Conservation (phyloP, 1,284 basidiomycete species). For the Taiwanofungus camphoratus region DNA sequence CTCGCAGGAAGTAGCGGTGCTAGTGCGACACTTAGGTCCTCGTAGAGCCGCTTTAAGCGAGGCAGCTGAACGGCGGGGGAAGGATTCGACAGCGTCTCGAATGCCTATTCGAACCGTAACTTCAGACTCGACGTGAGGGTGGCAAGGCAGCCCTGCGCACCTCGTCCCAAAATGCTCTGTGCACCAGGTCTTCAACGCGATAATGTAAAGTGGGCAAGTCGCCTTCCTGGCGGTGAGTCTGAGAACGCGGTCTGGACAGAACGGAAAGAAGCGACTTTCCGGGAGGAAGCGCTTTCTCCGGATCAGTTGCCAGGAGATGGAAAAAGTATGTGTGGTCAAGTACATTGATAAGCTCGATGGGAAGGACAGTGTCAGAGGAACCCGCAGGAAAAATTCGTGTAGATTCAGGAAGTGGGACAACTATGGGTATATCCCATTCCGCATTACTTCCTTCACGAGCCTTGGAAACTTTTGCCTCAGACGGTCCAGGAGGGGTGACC, state of each 20-base stretch:
- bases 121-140: neutral
- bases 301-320: constrained; percentile 55
- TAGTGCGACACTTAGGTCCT: constrained; percentile 46
- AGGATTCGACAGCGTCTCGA: constrained; percentile 37
- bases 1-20: constrained; percentile 46
- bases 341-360: constrained; percentile 45
- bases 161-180: constrained; percentile 69
- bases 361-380: constrained; percentile 31
- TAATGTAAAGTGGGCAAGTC: constrained; percentile 34
- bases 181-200: constrained; percentile 49
- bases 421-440: constrained; percentile 13
- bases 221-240: constrained; percentile 18
- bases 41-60: constrained; percentile 48
- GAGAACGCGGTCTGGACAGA: constrained; percentile 38
- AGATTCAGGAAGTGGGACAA: constrained; percentile 23
- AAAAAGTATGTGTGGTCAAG: constrained; percentile 58
- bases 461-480: neutral
- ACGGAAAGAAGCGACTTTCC: constrained; percentile 66
- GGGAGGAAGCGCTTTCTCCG: constrained; percentile 51
- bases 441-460: neutral
- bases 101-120: constrained; percentile 28
- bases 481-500: neutral
- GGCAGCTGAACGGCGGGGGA: constrained; percentile 40
- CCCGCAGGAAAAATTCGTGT: constrained; percentile 27
- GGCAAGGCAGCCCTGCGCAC: constrained; percentile 32